These are phyloP conservation scores for Pichia sp. DNA, from an alignment of 1,139 yeast species.

Conservation along the genomic window DNA sequence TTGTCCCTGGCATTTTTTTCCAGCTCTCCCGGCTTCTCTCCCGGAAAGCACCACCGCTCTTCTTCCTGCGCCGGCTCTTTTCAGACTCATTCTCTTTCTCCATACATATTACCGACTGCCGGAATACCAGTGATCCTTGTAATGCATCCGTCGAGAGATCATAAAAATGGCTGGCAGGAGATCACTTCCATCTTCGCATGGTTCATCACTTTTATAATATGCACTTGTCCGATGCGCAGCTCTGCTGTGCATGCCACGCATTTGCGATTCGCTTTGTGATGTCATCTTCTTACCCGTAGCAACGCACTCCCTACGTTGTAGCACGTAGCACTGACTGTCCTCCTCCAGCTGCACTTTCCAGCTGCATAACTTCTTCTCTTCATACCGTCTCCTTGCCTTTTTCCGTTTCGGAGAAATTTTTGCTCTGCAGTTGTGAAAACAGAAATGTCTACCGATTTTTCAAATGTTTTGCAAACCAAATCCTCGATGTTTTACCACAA, in stretches of 20 bases:
- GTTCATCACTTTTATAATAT: constrained; percentile 27
- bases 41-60: neutral
- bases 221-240: constrained; percentile 12
- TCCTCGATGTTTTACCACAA: no score
- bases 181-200: constrained; percentile 10
- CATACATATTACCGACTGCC: constrained; percentile 30
- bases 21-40: neutral
- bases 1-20: neutral
- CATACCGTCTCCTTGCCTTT: no score
- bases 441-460: no score
- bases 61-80: neutral
- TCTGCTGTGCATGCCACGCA: constrained; percentile 9
- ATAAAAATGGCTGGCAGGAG: constrained; percentile 36
- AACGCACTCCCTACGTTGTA: no score
- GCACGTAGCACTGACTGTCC: no score
- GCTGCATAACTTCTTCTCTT: no score
- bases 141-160: constrained; percentile 28
- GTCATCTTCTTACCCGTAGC: constrained; percentile 4
- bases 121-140: constrained; percentile 34
- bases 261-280: constrained; percentile 31
- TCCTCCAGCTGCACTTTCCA: no score
- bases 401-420: no score
- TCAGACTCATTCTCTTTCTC: constrained; percentile 10
- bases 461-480: no score
- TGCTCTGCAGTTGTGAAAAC: no score